Evolutionary conservation across 2,329 filamentous ascomycete genomes (phyloP).

Genomic region (Myriosclerotinia scirpicola): DNA sequence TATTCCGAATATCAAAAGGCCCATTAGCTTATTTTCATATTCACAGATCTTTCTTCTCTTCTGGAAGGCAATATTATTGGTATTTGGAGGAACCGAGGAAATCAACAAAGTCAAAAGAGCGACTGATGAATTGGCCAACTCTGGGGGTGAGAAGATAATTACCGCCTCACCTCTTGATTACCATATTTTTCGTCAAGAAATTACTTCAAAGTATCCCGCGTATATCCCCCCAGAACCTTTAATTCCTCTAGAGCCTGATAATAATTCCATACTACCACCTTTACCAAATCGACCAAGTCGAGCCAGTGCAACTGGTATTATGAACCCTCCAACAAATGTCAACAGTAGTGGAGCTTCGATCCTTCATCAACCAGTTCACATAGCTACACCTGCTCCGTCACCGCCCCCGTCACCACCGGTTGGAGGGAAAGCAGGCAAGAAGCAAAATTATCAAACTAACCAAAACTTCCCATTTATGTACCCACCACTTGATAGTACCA

Average conservation of each 20-base stretch:
- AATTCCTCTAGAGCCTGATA: conserved; percentile 84
- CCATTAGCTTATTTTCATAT: conserved; percentile 32
- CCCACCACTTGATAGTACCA: conserved; percentile 83
- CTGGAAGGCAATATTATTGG: conserved; percentile 87
- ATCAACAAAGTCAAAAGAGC: conserved; percentile 72
- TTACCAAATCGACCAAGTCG: conserved; percentile 72
- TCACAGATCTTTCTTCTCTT: conserved; percentile 72
- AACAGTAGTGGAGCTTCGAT: conserved; percentile 71
- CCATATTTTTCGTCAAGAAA: conserved; percentile 92
- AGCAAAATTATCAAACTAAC: conserved; percentile 99
- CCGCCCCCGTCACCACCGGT: conserved; percentile 86
- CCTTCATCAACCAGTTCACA: conserved; percentile 92
- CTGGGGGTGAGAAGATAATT: conserved; percentile 65
- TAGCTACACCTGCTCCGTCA: conserved; percentile 95
- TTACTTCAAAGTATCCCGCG: conserved; percentile 95
- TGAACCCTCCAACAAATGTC: conserved; percentile 53
- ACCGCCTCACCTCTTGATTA: conserved; percentile 95
- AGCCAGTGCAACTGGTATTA: conserved; percentile 60
- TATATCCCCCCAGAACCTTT: conserved; percentile 85
- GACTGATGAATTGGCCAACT: conserved; percentile 55
- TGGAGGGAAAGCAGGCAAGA: conserved; percentile 92
- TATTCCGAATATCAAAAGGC: conserved; percentile 33
- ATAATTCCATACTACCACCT: conserved; percentile 85
- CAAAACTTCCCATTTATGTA: conserved; percentile 99
- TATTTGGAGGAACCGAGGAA: conserved; percentile 77